Percentiles rank a stretch among this genome's conserved stretches.
Conservation (phyloP, 805 yeast species). For the Kodamaea restingae region DNA sequence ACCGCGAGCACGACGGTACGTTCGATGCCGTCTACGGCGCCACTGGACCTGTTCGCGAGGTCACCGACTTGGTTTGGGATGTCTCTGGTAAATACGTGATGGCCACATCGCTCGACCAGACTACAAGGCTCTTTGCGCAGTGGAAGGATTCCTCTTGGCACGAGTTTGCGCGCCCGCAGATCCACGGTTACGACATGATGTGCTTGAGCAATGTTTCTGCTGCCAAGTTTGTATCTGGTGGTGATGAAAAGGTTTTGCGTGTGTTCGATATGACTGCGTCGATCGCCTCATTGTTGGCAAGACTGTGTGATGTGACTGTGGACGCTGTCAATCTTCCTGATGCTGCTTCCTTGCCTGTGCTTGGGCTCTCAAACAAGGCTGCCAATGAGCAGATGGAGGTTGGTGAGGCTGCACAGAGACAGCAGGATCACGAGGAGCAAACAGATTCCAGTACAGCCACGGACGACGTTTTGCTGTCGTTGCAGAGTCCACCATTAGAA, state of each 20-base stretch:
- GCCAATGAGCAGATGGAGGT: constrained; percentile 46
- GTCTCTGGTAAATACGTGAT: constrained; percentile 60
- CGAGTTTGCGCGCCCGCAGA: constrained; percentile 95
- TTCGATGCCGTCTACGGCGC: constrained; percentile 53
- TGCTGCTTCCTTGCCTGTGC: constrained; percentile 85
- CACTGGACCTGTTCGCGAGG: constrained; percentile 72
- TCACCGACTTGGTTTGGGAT: constrained; percentile 79
- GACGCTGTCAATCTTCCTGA: constrained; percentile 51
- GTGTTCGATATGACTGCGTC: constrained; percentile 85
- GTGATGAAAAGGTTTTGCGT: constrained; percentile 90
- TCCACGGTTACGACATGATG: constrained; percentile 96
- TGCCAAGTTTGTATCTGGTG: constrained; percentile 80
- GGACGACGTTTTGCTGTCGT: constrained; percentile 42
- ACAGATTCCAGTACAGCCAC: constrained; percentile 36
- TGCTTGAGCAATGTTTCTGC: constrained; percentile 60
- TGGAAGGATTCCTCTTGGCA: constrained; percentile 65
- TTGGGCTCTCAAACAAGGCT: constrained; percentile 91
- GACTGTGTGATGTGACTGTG: constrained; percentile 45
- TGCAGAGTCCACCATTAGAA: constrained; percentile 72
- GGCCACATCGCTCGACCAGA: constrained; percentile 87
- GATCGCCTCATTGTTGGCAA: constrained; percentile 58
- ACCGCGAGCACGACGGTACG: constrained; percentile 41
- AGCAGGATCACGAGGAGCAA: constrained; percentile 42
- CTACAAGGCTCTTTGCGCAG: constrained; percentile 76
- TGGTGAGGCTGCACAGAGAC: constrained; percentile 34